Percentiles rank a stretch among this genome's conserved stretches.
phyloP scores from a whole-genome alignment of 2,329 filamentous ascomycete species.

The Aspergillus jensenii region DNA sequence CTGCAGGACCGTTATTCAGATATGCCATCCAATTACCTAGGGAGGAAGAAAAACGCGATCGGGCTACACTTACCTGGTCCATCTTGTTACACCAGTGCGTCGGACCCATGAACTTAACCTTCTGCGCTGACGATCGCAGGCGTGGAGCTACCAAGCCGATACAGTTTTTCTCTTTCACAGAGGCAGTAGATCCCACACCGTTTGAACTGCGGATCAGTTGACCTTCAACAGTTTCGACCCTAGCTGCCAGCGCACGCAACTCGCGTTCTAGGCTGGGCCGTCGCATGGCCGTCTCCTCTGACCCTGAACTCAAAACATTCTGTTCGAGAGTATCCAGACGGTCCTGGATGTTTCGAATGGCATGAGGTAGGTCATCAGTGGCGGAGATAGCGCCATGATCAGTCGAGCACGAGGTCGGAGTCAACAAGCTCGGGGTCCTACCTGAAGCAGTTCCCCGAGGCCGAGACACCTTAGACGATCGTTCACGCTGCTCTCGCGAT shows the following conservation, averaged over 20 bases:
- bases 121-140: not conserved
- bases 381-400: not conserved
- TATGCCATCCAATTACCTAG: too few species aligned
- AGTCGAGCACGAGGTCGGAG: not conserved
- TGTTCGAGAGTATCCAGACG: not conserved
- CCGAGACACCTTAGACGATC: too few species aligned
- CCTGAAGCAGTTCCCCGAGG: too few species aligned
- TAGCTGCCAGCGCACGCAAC: not conserved
- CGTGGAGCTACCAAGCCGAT: too few species aligned
- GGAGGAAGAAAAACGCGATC: not conserved
- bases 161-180: too few species aligned
- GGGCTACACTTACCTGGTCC: conserved; percentile 10
- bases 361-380: not conserved
- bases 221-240: not conserved
- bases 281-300: too few species aligned
- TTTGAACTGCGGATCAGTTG: not conserved
- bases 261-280: not conserved
- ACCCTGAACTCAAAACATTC: not conserved
- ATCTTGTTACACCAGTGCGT: conserved; percentile 14
- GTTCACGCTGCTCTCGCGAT: too few species aligned
- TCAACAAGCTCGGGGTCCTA: too few species aligned
- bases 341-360: not conserved
- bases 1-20: not conserved
- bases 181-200: not conserved
- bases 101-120: conserved; percentile 17